These are phyloP conservation scores for Boletus pseudo-olivaceus DNA, from an alignment of 768 basidiomycete species.

Conservation along the genomic window DNA sequence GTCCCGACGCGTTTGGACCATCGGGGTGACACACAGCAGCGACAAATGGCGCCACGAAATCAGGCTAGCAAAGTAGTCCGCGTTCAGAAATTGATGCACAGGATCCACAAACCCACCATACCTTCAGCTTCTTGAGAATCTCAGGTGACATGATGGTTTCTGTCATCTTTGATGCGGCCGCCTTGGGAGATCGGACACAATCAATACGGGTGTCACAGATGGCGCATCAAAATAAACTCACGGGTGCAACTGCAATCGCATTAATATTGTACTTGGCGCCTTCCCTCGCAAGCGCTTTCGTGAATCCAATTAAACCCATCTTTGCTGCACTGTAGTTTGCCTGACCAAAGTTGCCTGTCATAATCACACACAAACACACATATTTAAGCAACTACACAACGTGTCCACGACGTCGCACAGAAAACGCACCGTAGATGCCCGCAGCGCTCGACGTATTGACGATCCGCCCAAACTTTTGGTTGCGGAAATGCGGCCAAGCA, in stretches of 20 bases:
- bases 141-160: slow-evolving; percentile 94
- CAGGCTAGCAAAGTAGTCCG: slow-evolving; percentile 45
- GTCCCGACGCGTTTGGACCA: slow-evolving; percentile 73
- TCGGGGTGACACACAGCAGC: slow-evolving; percentile 84
- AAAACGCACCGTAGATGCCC: slow-evolving; percentile 75
- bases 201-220: neutral
- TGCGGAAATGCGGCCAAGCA: slow-evolving; percentile 93
- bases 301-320: slow-evolving; percentile 91
- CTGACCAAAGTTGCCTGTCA: slow-evolving; percentile 88
- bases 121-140: slow-evolving; percentile 83
- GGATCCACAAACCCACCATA: slow-evolving; percentile 22
- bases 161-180: slow-evolving; percentile 96
- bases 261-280: slow-evolving; percentile 90
- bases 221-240: slow-evolving; percentile 35
- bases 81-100: neutral
- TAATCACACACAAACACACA: neutral
- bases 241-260: slow-evolving; percentile 85
- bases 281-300: slow-evolving; percentile 89
- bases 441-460: slow-evolving; percentile 95
- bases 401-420: too few relatives aligned
- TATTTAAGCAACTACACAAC: neutral
- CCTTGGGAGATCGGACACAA: slow-evolving; percentile 31
- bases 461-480: slow-evolving; percentile 91
- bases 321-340: slow-evolving; percentile 98
- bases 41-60: slow-evolving; percentile 91